A percentile compares a stretch with the other conserved stretches of the same genome.
phyloP scores from a whole-genome alignment of 2,329 filamentous ascomycete species.

The Alternaria tenuissima region DNA sequence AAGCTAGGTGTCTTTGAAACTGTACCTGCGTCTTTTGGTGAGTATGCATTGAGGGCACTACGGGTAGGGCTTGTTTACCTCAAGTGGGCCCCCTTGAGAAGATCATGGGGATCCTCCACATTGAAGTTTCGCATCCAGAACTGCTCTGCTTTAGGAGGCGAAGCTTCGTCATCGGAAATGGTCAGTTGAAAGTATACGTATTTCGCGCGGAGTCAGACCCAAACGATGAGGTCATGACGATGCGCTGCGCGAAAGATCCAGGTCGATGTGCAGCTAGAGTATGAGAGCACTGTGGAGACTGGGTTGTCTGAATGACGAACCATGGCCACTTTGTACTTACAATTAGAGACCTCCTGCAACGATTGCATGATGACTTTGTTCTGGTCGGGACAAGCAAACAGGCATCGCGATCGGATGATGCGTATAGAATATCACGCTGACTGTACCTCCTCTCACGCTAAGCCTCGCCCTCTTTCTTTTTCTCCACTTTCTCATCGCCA shows the following conservation, averaged over 20 bases:
- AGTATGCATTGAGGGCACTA: neutral
- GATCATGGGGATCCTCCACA: neutral
- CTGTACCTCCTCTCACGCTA: neutral
- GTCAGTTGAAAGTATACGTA: neutral
- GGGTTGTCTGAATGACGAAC: neutral
- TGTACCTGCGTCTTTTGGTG: neutral
- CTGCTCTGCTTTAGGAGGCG: neutral
- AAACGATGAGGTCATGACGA: neutral
- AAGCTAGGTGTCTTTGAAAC: conserved; percentile 2
- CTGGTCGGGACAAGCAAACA: neutral
- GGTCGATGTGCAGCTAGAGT: neutral
- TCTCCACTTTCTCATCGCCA: neutral
- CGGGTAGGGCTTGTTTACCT: conserved; percentile 2
- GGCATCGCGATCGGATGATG: neutral
- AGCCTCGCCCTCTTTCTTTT: neutral
- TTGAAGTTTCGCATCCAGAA: neutral
- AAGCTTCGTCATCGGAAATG: neutral
- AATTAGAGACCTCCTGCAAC: neutral
- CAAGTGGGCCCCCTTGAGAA: neutral
- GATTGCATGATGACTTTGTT: neutral
- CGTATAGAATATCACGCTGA: neutral
- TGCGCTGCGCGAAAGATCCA: neutral
- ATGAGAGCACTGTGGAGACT: neutral
- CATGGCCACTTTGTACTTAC: neutral
- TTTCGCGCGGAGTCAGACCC: neutral